These are phyloP conservation scores for Strigomonas galati DNA, from an alignment of 208 protist species.

Conservation along the genomic window DNA sequence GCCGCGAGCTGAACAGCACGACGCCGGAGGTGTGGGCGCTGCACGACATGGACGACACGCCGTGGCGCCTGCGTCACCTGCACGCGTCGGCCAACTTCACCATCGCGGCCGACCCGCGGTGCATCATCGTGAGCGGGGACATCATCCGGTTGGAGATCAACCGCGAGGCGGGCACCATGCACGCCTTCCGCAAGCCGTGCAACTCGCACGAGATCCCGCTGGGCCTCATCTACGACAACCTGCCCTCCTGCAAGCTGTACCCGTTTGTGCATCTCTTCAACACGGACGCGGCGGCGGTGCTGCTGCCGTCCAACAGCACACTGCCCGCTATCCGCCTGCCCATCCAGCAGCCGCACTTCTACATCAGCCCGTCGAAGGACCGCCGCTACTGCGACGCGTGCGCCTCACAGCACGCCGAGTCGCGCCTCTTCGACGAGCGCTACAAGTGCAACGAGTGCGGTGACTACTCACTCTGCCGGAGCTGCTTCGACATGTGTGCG, in stretches of 20 bases:
- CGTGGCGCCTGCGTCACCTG: slow-evolving; percentile 81
- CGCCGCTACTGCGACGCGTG: slow-evolving; percentile 75
- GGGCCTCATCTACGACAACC: slow-evolving; percentile 80
- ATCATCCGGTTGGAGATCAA: slow-evolving; percentile 81
- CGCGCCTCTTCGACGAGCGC: slow-evolving; percentile 43
- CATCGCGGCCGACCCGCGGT: slow-evolving; percentile 68
- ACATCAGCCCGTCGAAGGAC: slow-evolving; percentile 39
- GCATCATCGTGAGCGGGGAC: slow-evolving; percentile 88
- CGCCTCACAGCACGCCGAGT: slow-evolving; percentile 49
- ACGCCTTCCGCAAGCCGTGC: slow-evolving; percentile 80
- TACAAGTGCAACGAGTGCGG: slow-evolving; percentile 91
- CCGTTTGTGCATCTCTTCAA: slow-evolving; percentile 90
- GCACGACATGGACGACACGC: slow-evolving; percentile 86
- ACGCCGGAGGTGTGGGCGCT: slow-evolving; percentile 83
- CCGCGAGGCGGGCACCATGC: slow-evolving; percentile 68
- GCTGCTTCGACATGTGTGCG: slow-evolving; percentile 70
- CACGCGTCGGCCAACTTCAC: slow-evolving; percentile 48
- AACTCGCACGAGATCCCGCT: slow-evolving; percentile 71
- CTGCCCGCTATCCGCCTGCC: slow-evolving; percentile 55
- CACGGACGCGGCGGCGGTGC: slow-evolving; percentile 82
- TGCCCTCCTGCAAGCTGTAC: slow-evolving; percentile 61
- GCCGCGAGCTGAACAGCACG: slow-evolving; percentile 60
- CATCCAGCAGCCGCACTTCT: slow-evolving; percentile 69
- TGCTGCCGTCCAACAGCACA: slow-evolving; percentile 60
- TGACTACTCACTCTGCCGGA: slow-evolving; percentile 82